Evolutionary conservation across 148 eudicot species (phyloP).

Genomic region (Diospyros kaki): DNA sequence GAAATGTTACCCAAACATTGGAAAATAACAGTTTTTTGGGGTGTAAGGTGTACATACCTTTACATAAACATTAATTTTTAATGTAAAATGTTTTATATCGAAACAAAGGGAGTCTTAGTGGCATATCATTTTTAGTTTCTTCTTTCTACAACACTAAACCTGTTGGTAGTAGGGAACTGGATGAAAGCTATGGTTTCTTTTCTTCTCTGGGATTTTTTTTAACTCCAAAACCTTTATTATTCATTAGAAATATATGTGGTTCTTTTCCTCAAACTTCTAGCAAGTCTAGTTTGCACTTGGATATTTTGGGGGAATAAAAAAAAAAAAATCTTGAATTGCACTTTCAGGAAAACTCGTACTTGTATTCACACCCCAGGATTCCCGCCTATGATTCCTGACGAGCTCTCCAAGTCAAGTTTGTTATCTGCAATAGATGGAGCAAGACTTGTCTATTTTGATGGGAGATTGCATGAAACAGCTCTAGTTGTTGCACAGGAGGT

Average conservation of each 20-base stretch:
- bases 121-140: not conserved
- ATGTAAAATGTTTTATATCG: no score
- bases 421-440: constrained; percentile 58
- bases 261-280: not conserved
- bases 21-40: no score
- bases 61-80: no score
- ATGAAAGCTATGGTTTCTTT: not conserved
- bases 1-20: no score
- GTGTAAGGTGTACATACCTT: no score
- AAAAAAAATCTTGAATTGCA: not conserved
- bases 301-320: not conserved
- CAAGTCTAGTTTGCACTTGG: not conserved
- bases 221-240: not conserved
- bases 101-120: no score
- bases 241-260: not conserved
- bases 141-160: not conserved
- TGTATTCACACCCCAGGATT: constrained; percentile 92
- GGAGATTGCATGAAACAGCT: constrained; percentile 77
- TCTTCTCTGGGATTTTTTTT: constrained; percentile 5
- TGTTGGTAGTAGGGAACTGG: not conserved
- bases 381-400: constrained; percentile 88
- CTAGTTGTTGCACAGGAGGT: constrained; percentile 77
- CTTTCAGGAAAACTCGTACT: constrained; percentile 86
- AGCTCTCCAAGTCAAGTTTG: constrained; percentile 54
- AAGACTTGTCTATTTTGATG: constrained; percentile 72